Base-by-base conservation (phyloP, 1,284 basidiomycete species). In the Ustilago xerochloae region DNA sequence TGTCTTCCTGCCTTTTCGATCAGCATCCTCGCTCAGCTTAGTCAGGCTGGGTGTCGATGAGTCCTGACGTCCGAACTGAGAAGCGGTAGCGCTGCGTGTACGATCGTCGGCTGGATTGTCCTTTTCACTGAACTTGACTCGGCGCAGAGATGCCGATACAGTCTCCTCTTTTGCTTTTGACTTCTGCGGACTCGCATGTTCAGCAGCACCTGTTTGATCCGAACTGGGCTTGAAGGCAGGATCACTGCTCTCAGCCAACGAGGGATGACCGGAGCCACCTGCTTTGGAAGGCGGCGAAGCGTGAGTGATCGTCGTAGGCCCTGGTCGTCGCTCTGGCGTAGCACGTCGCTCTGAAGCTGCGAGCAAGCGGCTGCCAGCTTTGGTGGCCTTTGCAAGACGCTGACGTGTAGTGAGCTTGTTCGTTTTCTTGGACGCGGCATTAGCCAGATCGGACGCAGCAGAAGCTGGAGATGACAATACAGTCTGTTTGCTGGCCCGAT, bases 321-420 rank as follows among this genome's bases (percentile, higher is more conserved):
- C 32, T 8, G 63, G 32, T 2, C 62, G 41, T 32, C 55, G 47
- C 28, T 63, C 67, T 0, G 62, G 61, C 6, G 67, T 58, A 0
- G 61, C 52, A 10, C 32, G 43, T 9, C 65, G 65, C 12, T 74
- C 65, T 3, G 71, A 53, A 4, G 53, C 63, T 16, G 54, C 39
- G 3, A 75, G 58, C 7, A 67, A 57, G 12, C 66, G 56, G 36
- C 64, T 68, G 8, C 67, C 68, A 3, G 59, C 73, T 45, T 75
- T 75, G 15, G 73, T 70, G 1, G 73, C 73, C 43, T 75, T 75
- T 16, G 73, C 68, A 0, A 75, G 52, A 28, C 73, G 63, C 41
- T 71, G 68, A 6, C 73, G 60, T 3, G 73, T 75, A 7, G 73
- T 71, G 18, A 75, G 59, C 52, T 75, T 75, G 4, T 47, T 22